These are phyloP conservation scores for Fistulinella cinereoalba DNA, from an alignment of 1,284 basidiomycete species.

Conservation along the genomic window DNA sequence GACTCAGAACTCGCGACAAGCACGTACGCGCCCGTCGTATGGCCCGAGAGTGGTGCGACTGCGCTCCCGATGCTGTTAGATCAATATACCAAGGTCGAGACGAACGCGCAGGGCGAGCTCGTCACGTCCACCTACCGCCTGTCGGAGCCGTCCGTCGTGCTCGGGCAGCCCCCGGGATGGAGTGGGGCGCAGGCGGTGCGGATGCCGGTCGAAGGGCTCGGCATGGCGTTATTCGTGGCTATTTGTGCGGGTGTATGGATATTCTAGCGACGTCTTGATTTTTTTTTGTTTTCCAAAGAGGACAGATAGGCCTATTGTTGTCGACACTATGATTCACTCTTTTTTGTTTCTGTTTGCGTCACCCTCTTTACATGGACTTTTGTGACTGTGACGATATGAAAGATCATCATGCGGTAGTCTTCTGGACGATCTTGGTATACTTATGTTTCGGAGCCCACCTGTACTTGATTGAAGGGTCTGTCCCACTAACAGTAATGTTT, in stretches of 20 bases:
- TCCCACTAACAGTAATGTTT: too few species aligned
- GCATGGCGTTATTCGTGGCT: slow-evolving; percentile 13
- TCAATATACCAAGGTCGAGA: slow-evolving; percentile 44
- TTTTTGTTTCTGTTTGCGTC: too few species aligned
- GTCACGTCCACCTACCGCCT: slow-evolving; percentile 45
- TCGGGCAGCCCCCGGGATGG: slow-evolving; percentile 51
- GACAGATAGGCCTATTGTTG: too few species aligned
- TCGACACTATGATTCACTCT: too few species aligned
- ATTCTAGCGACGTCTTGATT: slow-evolving; percentile 10
- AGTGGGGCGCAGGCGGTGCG: slow-evolving; percentile 14
- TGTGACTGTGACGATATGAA: too few species aligned
- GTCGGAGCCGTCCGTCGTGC: slow-evolving; percentile 38
- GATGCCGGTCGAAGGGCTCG: slow-evolving; percentile 10
- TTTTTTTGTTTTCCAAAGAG: not conserved
- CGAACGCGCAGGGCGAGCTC: slow-evolving; percentile 43
- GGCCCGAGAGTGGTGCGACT: slow-evolving; percentile 36
- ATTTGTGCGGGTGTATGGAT: slow-evolving; percentile 14
- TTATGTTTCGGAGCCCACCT: too few species aligned
- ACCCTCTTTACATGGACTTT: too few species aligned
- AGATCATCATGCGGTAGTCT: too few species aligned
- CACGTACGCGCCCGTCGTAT: slow-evolving; percentile 60
- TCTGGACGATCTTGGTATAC: too few species aligned
- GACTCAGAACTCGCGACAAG: slow-evolving; percentile 60
- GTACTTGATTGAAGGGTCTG: too few species aligned
- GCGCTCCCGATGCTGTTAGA: slow-evolving; percentile 49